Evolutionary conservation across 2,329 filamentous ascomycete species (phyloP), one percentile per base, ranked within the genome.

Genomic region (Anthostomella pinea): DNA sequence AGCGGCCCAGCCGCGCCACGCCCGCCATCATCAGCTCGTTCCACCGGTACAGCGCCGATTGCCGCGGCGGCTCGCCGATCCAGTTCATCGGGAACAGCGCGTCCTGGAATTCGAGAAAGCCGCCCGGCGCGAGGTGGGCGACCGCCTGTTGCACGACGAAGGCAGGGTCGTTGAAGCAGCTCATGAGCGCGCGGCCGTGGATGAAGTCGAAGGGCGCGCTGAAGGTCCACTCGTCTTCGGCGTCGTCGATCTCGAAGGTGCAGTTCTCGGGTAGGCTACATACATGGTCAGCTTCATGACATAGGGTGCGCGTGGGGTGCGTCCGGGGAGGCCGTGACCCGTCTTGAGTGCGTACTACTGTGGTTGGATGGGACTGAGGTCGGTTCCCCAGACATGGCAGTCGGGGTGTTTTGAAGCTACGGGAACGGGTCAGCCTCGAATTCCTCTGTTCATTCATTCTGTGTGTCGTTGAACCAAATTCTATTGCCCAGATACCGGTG

Each of bases 201-300:
- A 79, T 68, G 46, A 68, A 73, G 52, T 76, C 69, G 54, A 77
- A 77, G 30, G 71, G 61, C 2, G 64, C 56, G 46, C 66, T 70
- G 11, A 46, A 56, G 3, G 69, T 58, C 75, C 75, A 79, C 3
- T 69, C 62, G 39, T 72, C 64, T 49, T 77, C 71, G 6, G 70
- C 64, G 49, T 78, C 73, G 47, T 77, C 73, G 21, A 78, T 65
- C 36, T 75, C 59, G 53, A 77, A 79, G 15, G 59, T 62, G 29
- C 75, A 65, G 42, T 78, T 79, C 13, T 70, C 67, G 9, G 74
- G 74, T 2, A 75, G 59, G 30, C 55, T 58, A 15, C n/a, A 23
- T 2, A 27, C n/a, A 24, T 16, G 13, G 33, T 45, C 17, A 43
- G 36, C 28, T 7, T 13, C 30, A 43, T 28, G 45, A 41, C 15